phyloP scores from a whole-genome alignment of 257 asterid species.

The Fraxinus pennsylvanica region DNA sequence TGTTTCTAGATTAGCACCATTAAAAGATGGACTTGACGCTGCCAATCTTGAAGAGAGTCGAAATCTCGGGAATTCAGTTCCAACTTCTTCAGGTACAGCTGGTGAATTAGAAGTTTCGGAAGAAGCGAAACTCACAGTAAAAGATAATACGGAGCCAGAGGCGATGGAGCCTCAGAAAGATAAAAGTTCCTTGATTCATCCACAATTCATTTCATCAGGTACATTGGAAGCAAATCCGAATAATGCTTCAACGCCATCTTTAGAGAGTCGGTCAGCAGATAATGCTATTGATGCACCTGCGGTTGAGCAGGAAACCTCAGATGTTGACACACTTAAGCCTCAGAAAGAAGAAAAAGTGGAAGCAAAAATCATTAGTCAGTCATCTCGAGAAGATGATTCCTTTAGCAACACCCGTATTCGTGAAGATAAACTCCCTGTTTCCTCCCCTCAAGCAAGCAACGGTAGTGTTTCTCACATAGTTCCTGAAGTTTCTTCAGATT shows the following conservation, averaged over 20 bases:
- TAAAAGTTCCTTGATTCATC: conserved; percentile 10
- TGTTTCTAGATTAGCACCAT: conserved; percentile 27
- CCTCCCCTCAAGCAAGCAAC: conserved; percentile 39
- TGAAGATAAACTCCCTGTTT: conserved; percentile 15
- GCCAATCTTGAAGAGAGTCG: neutral
- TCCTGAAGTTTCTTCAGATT: conserved; percentile 35
- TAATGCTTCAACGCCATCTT: conserved; percentile 22
- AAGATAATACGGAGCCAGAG: conserved; percentile 6
- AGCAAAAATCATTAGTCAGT: conserved; percentile 29
- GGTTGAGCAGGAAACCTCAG: conserved; percentile 28
- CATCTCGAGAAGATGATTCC: conserved; percentile 37
- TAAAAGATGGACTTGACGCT: conserved; percentile 10
- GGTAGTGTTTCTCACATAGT: conserved; percentile 29
- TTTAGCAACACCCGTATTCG: neutral
- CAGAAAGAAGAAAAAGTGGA: conserved; percentile 30
- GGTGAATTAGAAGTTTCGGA: conserved; percentile 21
- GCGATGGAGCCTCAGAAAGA: conserved; percentile 24
- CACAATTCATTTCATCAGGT: conserved; percentile 24
- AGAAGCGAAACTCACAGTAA: neutral
- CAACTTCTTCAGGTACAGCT: conserved; percentile 26
- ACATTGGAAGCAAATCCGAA: conserved; percentile 29
- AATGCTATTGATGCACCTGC: conserved; percentile 36
- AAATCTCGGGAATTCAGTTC: conserved; percentile 24
- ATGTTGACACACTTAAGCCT: conserved; percentile 23
- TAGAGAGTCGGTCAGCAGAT: conserved; percentile 10